These are phyloP conservation scores for Ophiostoma ulmi DNA, from an alignment of 2,329 filamentous ascomycete species.

Conservation along the genomic window DNA sequence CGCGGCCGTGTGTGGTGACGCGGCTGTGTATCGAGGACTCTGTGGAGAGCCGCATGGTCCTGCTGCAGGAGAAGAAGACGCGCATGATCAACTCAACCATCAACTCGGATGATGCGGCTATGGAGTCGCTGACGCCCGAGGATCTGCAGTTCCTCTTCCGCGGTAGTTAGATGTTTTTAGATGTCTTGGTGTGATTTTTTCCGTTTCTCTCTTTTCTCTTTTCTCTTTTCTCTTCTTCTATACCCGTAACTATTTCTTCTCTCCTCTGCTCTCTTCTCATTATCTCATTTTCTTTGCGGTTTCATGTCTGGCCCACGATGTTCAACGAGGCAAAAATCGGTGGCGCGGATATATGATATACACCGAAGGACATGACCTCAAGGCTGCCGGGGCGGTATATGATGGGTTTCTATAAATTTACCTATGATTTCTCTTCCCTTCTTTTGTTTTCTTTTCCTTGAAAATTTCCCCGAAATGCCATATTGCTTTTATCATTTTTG, in stretches of 20 bases:
- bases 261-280: neutral
- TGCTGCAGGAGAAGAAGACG: constrained; percentile 97
- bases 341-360: neutral
- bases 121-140: constrained; percentile 84
- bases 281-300: neutral
- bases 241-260: neutral
- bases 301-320: neutral
- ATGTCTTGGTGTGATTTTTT: neutral
- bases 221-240: neutral
- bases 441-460: neutral
- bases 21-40: constrained; percentile 94
- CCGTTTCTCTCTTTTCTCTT: neutral
- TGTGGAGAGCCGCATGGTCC: constrained; percentile 90
- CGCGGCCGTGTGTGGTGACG: constrained; percentile 87
- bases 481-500: neutral
- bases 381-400: neutral
- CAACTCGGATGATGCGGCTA: constrained; percentile 83
- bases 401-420: neutral
- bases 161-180: constrained; percentile 43
- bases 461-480: neutral
- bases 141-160: constrained; percentile 97
- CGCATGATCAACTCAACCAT: constrained; percentile 97
- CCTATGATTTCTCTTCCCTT: neutral
- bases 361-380: neutral
- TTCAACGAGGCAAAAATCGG: neutral